Base-by-base conservation (phyloP, 2,329 filamentous ascomycete species). In the Apiospora arundinis region DNA sequence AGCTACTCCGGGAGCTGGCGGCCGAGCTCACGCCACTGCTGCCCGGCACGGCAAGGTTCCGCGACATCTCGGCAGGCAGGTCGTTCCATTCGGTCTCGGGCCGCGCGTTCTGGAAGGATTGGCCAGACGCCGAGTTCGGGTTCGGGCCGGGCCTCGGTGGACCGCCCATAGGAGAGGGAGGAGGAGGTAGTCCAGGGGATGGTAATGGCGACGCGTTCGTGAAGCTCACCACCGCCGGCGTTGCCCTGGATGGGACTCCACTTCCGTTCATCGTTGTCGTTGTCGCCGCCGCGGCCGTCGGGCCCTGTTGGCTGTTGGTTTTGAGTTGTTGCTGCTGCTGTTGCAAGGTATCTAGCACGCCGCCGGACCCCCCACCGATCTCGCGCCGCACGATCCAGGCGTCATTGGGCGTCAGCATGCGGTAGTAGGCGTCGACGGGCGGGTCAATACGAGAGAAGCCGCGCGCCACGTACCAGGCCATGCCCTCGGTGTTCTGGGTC, bases 61-160 rank as follows among this genome's bases (percentile, higher is more conserved):
- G 67, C 28, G 46, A 75, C 88, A 91, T 90, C 69, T 92, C 90
- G 12, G 84, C 83, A 0, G 90, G 90, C 12, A 92, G 76, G 77
- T 92, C 90, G 80, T 92, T 92, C 90, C 90, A 92, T 77, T 92
- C 90, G 42, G 81, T 88, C 25, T 88, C 86, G 2, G 90, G 87
- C 8, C 89, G 84, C 74, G 83, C 80, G 72, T 88, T 91, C 79
- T 91, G 90, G 78, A 86, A 92, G 0, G 89, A 91, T 66, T 83
- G 80, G 4, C 82, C 81, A 21, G 79, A 76, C 9, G 70, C 60
- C 28, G 79, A 80, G 73, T 40, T 80, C 69, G 52, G 79, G 76
- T 32, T 80, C 77, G 45, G 80, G 40, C 65, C 44, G 65, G 40
- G 42, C 18, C 25, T 46, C 65, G 65, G 44, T 12, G 72, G 48